A percentile compares a stretch with the other conserved stretches of the same genome.
These are phyloP conservation scores for Leccinum imitatum DNA, from an alignment of 768 basidiomycete species.

Conservation along the genomic window DNA sequence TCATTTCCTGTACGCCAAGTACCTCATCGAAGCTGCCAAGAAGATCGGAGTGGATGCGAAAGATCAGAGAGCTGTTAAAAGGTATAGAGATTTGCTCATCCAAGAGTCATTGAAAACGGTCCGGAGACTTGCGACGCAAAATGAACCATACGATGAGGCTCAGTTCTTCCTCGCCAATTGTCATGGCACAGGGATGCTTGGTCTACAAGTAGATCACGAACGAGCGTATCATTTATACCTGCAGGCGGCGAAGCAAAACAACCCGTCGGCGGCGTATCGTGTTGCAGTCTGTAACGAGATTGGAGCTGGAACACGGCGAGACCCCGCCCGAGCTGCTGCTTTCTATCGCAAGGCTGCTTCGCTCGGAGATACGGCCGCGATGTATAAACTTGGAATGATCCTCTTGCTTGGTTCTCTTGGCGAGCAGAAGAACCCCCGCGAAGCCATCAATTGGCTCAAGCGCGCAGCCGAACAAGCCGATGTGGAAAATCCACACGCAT, in stretches of 20 bases:
- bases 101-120: conserved; percentile 90
- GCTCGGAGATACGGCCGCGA: conserved; percentile 93
- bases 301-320: conserved; percentile 91
- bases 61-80: conserved; percentile 82
- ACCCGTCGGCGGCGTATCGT: conserved; percentile 91
- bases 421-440: conserved; percentile 82
- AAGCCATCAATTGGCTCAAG: conserved; percentile 92
- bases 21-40: conserved; percentile 97
- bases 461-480: conserved; percentile 97
- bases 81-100: conserved; percentile 86
- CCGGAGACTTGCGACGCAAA: conserved; percentile 89
- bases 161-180: conserved; percentile 99
- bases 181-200: conserved; percentile 92
- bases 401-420: conserved; percentile 81
- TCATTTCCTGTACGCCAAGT: conserved; percentile 97
- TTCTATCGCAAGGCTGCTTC: conserved; percentile 98
- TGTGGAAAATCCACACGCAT: conserved; percentile 95
- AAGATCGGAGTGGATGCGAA: conserved; percentile 73
- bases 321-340: conserved; percentile 84
- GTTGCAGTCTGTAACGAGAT: conserved; percentile 99
- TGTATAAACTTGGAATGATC: conserved; percentile 99
- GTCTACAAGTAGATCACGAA: conserved; percentile 96
- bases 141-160: conserved; percentile 90
- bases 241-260: conserved; percentile 96
- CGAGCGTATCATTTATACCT: conserved; percentile 96